These are phyloP conservation scores for Penicillium nordicum DNA, from an alignment of 2,329 filamentous ascomycete species.

Conservation along the genomic window DNA sequence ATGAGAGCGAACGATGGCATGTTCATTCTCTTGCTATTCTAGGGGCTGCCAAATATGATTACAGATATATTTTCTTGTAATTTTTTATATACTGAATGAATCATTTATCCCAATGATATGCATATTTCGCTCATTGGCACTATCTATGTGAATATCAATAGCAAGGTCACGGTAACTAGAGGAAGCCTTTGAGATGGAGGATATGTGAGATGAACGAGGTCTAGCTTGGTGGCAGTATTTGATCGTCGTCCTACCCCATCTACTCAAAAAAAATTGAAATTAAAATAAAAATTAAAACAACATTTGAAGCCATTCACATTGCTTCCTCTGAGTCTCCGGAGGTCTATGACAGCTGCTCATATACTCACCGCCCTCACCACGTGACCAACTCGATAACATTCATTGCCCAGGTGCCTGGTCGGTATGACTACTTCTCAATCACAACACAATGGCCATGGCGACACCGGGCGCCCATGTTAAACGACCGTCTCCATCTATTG, in stretches of 20 bases:
- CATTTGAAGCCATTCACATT: neutral
- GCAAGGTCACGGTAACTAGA: neutral
- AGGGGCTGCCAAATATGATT: neutral
- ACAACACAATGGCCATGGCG: slow-evolving; percentile 28
- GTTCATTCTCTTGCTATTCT: neutral
- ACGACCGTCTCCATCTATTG: slow-evolving; percentile 30
- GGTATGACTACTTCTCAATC: slow-evolving; percentile 10
- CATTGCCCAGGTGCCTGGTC: slow-evolving; percentile 3
- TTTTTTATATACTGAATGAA: neutral
- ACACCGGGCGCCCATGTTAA: slow-evolving; percentile 31
- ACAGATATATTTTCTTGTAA: neutral
- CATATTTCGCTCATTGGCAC: no score
- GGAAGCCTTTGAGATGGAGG: neutral
- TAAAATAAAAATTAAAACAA: neutral
- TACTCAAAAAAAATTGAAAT: neutral
- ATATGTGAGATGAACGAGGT: neutral
- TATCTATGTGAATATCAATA: neutral
- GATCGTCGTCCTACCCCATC: neutral
- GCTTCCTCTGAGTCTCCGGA: neutral
- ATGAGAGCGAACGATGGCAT: slow-evolving; percentile 7
- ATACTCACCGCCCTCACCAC: neutral
- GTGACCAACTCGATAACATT: slow-evolving; percentile 4
- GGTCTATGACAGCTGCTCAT: neutral
- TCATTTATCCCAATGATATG: neutral
- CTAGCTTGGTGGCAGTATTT: neutral